Percentiles rank a stretch among this genome's conserved stretches.
These are phyloP conservation scores for Fusarium incarnatum DNA, from an alignment of 2,329 filamentous ascomycete species.

Conservation along the genomic window DNA sequence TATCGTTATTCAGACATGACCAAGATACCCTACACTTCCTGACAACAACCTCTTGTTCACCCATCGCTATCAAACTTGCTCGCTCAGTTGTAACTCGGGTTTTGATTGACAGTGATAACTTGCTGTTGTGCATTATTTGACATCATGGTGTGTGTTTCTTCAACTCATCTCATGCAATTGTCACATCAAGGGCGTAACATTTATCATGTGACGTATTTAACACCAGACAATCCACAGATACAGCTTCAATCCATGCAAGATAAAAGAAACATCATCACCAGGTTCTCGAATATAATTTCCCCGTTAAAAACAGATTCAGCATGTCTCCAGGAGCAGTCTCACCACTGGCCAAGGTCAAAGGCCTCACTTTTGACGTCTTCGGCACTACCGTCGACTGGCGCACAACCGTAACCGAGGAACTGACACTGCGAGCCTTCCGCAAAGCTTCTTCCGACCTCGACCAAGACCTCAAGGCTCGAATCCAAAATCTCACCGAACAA, in stretches of 20 bases:
- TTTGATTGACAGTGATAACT: background rate
- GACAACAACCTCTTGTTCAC: background rate
- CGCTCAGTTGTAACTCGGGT: background rate
- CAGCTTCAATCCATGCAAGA: background rate
- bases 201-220: slow-evolving; percentile 39
- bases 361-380: slow-evolving; percentile 80
- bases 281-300: background rate
- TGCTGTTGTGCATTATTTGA: background rate
- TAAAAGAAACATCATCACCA: background rate
- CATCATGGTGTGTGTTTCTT: background rate
- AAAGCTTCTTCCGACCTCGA: slow-evolving; percentile 63
- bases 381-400: slow-evolving; percentile 87
- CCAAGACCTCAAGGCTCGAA: slow-evolving; percentile 59
- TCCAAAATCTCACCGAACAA: slow-evolving; percentile 61
- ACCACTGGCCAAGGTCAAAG: slow-evolving; percentile 59
- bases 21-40: background rate
- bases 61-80: background rate
- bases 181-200: slow-evolving; percentile 31
- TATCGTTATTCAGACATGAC: background rate
- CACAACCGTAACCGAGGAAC: slow-evolving; percentile 69
- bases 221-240: background rate
- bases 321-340: slow-evolving; percentile 46
- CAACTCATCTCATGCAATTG: background rate
- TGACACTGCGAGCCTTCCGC: slow-evolving; percentile 62
- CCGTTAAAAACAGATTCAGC: background rate